Evolutionary conservation across 192 early-diverging fungal species (phyloP), one percentile per base, ranked within the genome.

Genomic region (Thamnidium elegans): DNA sequence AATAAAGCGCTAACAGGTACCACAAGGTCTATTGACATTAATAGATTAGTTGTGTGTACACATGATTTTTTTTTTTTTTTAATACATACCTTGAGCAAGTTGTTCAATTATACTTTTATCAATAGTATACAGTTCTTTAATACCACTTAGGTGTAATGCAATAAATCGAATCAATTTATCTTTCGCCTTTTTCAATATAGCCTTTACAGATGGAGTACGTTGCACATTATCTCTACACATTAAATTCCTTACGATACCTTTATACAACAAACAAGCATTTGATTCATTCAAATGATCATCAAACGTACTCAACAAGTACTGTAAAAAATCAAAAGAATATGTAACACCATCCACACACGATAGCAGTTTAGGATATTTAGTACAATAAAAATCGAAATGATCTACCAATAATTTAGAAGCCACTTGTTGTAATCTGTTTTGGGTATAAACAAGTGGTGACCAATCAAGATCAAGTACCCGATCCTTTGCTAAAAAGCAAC

Each of bases 311-410:
- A 39, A 43, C n/a, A 73, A 17, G 36, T 68, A 73, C 4, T 67
- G 61, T 15, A 73, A 42, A 42, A 68, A 73, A 9, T 68, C 71
- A 46, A 67, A 54, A 5, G 71, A 58, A 23, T 73, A 73, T 3
- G 62, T 62, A 36, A 73, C 68, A 7, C 71, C 71, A 36, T 73
- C 71, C 1, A 73, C 58, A 50, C 71, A 73, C 1, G 71, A 73
- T 0, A 73, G 17, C 17, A 73, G 39, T 6, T 62, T 61, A 0
- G 71, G 71, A 21, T 73, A 73, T 60, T 73, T n/a, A 7, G 66
- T 59, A 34, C 71, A 73, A 45, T 68, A 73, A 31, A 65, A 73
- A n/a, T 56, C 19, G 43, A 73, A 73, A 30, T 73, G 50, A 15
- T 50, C 54, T 14, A 62, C 66, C 31, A 73, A 51, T 15, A 64